Evolutionary conservation across 1,284 basidiomycete genomes (phyloP).

Genomic region (Prillingera fragicola): DNA sequence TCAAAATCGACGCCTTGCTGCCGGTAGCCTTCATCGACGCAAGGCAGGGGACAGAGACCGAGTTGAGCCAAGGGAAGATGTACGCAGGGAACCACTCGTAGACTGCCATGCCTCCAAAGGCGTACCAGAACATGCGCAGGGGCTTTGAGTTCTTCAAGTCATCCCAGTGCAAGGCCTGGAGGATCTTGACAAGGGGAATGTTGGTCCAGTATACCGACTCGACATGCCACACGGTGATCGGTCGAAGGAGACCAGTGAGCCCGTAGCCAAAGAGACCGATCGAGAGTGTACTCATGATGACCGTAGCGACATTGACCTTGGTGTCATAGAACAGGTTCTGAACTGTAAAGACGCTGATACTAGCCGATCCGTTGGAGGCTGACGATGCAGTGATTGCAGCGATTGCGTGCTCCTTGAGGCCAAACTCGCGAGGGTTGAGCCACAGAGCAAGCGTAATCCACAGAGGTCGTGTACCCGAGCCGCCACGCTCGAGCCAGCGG

Average conservation of each 20-base stretch:
- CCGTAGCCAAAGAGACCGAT: slow-evolving; percentile 64
- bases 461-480: slow-evolving; percentile 16
- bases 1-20: slow-evolving; percentile 17
- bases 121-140: slow-evolving; percentile 59
- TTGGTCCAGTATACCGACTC: slow-evolving; percentile 45
- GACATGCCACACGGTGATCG: slow-evolving; percentile 6
- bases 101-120: slow-evolving; percentile 18
- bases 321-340: slow-evolving; percentile 58
- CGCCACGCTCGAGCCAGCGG: slow-evolving; percentile 48
- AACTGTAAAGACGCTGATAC: slow-evolving; percentile 59
- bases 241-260: slow-evolving; percentile 47
- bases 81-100: slow-evolving; percentile 51
- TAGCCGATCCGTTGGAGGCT: slow-evolving; percentile 54
- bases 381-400: slow-evolving; percentile 60
- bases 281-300: slow-evolving; percentile 60
- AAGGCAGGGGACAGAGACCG: slow-evolving; percentile 45
- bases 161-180: slow-evolving; percentile 35
- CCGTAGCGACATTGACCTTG: slow-evolving; percentile 55
- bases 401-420: slow-evolving; percentile 59
- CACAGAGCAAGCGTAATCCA: slow-evolving; percentile 46
- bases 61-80: slow-evolving; percentile 43
- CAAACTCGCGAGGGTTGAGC: slow-evolving; percentile 58
- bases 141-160: slow-evolving; percentile 53
- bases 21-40: slow-evolving; percentile 55
- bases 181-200: slow-evolving; percentile 29